Evolutionary conservation across 768 basidiomycete genomes (phyloP), one percentile per base, ranked within the genome.

Genomic region (Guyanaporus albipodus): DNA sequence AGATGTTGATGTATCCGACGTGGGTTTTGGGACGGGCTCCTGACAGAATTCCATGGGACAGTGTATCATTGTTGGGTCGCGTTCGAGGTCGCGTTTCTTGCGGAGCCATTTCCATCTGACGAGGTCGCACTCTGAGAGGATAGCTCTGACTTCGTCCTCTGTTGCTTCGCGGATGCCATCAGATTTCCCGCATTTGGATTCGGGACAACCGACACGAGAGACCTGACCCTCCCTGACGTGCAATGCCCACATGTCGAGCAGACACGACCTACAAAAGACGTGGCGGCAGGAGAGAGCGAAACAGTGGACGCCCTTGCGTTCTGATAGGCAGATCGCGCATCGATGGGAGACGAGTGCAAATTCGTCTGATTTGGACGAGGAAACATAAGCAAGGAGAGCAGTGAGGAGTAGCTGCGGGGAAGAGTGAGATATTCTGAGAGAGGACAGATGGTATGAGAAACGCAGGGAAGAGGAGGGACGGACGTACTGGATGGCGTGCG

Each of bases 11-110:
- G 21, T 0, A 21, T 49, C 64, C 23, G 66, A 66, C 22, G 44
- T 55, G 9, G 86, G 82, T 53, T 76, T 78, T 29, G 78, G 73
- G 7, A 94, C 86, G 15, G 87, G 79, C n/a, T 78, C 75, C 63
- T 94, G 92, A 60, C 92, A 96, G 38, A 80, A 76, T 29, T 75
- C 67, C 67, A 89, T 75, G 1, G 91, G 92, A 66, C 92, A 96
- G 55, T 86, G 77, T 6, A 89, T 74, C 46, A 86, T 83, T 6
- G 83, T 75, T 19, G 89, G 89, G 66, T 93, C 91, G 68, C 74
- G 75, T 56, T 95, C 92, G 6, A 86, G 62, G 48, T 77, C 73
- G 35, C 78, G 74, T 63, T 91, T 90, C 62, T 81, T 80, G 45
- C 75, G 75, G 28, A 95, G 67, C 83, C 86, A 84, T 52, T 75